Evolutionary conservation across 2,329 filamentous ascomycete species (phyloP).

Genomic region (Scortechinia acanthostroma): DNA sequence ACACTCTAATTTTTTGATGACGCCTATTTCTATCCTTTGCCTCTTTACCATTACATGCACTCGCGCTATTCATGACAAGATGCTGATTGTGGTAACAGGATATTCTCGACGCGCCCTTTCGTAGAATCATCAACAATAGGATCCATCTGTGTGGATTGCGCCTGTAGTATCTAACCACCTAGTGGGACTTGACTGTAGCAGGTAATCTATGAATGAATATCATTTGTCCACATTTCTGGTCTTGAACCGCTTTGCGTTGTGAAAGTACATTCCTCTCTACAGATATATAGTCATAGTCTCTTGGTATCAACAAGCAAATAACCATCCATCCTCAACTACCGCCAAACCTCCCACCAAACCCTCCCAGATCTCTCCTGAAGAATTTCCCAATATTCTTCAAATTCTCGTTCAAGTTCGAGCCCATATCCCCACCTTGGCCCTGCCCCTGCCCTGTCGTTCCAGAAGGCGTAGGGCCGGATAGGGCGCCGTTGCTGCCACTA

Average conservation of each 20-base stretch:
- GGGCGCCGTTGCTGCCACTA: not conserved
- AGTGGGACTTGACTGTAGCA: no score
- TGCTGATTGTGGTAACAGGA: no score
- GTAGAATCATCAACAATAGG: no score
- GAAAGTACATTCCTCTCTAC: no score
- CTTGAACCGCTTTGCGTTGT: no score
- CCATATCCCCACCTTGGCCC: slow-evolving; percentile 66
- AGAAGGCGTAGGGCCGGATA: not conserved
- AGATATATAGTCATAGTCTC: no score
- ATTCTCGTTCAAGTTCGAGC: slow-evolving; percentile 82
- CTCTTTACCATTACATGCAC: not conserved
- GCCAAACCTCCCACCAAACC: slow-evolving; percentile 68
- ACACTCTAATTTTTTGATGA: slow-evolving; percentile 3
- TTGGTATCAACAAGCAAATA: no score
- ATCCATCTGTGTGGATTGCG: no score
- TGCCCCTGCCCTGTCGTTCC: slow-evolving; percentile 11
- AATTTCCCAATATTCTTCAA: slow-evolving; percentile 94
- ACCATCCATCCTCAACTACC: slow-evolving; percentile 32
- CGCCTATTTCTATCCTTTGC: not conserved
- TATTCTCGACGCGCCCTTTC: no score
- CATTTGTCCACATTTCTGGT: no score
- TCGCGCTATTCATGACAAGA: not conserved
- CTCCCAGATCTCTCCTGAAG: slow-evolving; percentile 80
- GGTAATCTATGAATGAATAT: no score
- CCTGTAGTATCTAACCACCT: no score